Conservation (phyloP, 345 rosid species). For the Cochlearia excelsa region DNA sequence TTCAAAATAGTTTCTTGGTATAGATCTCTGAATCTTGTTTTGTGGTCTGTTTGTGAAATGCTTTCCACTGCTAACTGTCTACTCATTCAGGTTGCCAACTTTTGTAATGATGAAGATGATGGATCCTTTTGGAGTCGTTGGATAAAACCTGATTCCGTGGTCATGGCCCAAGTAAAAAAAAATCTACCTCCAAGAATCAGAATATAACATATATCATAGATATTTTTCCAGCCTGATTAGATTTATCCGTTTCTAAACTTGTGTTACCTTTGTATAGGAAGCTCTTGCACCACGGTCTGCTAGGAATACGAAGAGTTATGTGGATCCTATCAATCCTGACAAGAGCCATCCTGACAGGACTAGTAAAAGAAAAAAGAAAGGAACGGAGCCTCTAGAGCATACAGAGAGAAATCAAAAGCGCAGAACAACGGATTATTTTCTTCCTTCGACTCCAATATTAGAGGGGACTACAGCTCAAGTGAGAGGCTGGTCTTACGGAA, state of each 20-base stretch:
- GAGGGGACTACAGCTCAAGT: slow-evolving; percentile 98
- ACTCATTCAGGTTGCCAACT: slow-evolving; percentile 76
- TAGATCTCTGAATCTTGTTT: slow-evolving; percentile 1
- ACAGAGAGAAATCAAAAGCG: slow-evolving; percentile 74
- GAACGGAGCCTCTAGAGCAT: slow-evolving; percentile 57
- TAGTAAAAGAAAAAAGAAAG: slow-evolving; percentile 89
- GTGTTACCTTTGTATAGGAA: slow-evolving; percentile 48
- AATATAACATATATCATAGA: slow-evolving; percentile 2
- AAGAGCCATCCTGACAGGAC: slow-evolving; percentile 65
- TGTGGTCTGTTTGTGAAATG: slow-evolving; percentile 6
- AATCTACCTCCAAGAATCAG: slow-evolving; percentile 15
- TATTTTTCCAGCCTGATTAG: slow-evolving; percentile 1
- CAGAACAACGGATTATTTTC: slow-evolving; percentile 67
- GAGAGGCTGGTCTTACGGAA: slow-evolving; percentile 96
- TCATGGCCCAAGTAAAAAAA: slow-evolving; percentile 83
- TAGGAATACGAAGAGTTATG: slow-evolving; percentile 84
- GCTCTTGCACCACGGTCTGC: slow-evolving; percentile 98
- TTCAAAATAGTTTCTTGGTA: slow-evolving; percentile 9
- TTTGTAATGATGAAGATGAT: slow-evolving; percentile 87
- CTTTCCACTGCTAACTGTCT: slow-evolving; percentile 24
- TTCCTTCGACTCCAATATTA: slow-evolving; percentile 61
- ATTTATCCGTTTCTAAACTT: slow-evolving; percentile 22
- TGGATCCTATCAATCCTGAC: slow-evolving; percentile 70
- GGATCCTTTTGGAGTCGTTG: slow-evolving; percentile 99
- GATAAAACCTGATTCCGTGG: slow-evolving; percentile 94